phyloP scores from a whole-genome alignment of 768 basidiomycete genomes.

The Rhizopogon vesiculosus region DNA sequence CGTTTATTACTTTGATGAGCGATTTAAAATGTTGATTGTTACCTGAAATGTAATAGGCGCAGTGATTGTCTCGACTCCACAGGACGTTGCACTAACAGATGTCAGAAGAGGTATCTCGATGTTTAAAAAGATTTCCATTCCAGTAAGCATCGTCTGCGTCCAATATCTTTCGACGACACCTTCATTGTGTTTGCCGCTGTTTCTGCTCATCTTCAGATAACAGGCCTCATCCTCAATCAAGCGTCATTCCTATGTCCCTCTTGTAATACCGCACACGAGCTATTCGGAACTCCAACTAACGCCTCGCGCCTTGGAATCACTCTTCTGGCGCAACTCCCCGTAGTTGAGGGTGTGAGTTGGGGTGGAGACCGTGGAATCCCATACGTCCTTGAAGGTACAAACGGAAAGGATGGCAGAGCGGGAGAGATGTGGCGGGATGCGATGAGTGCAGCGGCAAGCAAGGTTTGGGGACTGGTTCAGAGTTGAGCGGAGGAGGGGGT shows the following conservation, averaged over 20 bases:
- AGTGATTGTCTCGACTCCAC: slow-evolving; percentile 93
- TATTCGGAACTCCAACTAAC: slow-evolving; percentile 67
- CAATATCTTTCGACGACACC: not conserved
- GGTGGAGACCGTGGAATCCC: slow-evolving; percentile 70
- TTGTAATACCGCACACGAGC: slow-evolving; percentile 57
- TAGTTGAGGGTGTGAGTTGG: slow-evolving; percentile 69
- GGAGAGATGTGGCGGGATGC: slow-evolving; percentile 27
- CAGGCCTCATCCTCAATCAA: slow-evolving; percentile 85
- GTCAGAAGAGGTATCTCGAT: slow-evolving; percentile 90
- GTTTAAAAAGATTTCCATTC: slow-evolving; percentile 85
- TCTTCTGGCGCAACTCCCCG: slow-evolving; percentile 76
- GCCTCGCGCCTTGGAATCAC: slow-evolving; percentile 53
- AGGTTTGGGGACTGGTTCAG: slow-evolving; percentile 21
- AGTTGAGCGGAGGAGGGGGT: not conserved
- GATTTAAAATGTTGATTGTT: not conserved
- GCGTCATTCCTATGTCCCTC: slow-evolving; percentile 76
- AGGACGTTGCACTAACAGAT: slow-evolving; percentile 89
- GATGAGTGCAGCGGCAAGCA: slow-evolving; percentile 25
- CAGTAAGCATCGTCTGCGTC: slow-evolving; percentile 43
- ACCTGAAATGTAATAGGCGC: slow-evolving; percentile 50
- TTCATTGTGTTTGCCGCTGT: not conserved
- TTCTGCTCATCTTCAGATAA: slow-evolving; percentile 48
- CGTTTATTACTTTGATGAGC: slow-evolving; percentile 17
- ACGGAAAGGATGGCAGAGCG: slow-evolving; percentile 18
- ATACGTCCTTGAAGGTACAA: slow-evolving; percentile 30